Conservation (phyloP, 2,329 filamentous ascomycete genomes). For the Cryphonectria radicalis region DNA sequence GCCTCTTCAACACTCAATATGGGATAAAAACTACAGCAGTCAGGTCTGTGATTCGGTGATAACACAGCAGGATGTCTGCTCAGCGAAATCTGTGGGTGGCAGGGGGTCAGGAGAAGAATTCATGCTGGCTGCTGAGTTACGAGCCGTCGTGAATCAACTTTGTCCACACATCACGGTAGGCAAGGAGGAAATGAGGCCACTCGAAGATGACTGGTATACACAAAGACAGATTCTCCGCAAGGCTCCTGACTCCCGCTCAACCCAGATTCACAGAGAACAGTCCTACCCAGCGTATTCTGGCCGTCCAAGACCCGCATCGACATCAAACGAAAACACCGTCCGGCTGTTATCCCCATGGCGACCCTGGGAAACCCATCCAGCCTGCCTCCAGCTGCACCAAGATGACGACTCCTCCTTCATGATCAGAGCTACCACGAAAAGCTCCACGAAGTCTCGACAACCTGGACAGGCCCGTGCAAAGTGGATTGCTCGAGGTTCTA, state of each 20-base stretch:
- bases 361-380: too few relatives aligned
- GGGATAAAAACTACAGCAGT: neutral
- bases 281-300: too few relatives aligned
- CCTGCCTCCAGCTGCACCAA: too few relatives aligned
- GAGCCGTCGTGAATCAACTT: neutral
- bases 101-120: neutral
- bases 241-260: neutral
- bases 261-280: neutral
- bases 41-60: neutral
- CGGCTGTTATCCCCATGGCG: too few relatives aligned
- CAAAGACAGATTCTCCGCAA: neutral
- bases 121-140: neutral
- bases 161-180: neutral
- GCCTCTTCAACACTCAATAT: neutral
- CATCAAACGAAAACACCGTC: neutral
- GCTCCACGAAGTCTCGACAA: neutral
- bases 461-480: neutral
- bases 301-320: neutral
- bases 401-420: too few relatives aligned
- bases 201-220: neutral
- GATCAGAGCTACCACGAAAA: neutral
- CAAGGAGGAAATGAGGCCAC: neutral
- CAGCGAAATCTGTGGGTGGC: too few relatives aligned
- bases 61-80: neutral
- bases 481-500: too few relatives aligned